These are phyloP conservation scores for Lentinula raphanica DNA, from an alignment of 768 basidiomycete species.

Conservation along the genomic window DNA sequence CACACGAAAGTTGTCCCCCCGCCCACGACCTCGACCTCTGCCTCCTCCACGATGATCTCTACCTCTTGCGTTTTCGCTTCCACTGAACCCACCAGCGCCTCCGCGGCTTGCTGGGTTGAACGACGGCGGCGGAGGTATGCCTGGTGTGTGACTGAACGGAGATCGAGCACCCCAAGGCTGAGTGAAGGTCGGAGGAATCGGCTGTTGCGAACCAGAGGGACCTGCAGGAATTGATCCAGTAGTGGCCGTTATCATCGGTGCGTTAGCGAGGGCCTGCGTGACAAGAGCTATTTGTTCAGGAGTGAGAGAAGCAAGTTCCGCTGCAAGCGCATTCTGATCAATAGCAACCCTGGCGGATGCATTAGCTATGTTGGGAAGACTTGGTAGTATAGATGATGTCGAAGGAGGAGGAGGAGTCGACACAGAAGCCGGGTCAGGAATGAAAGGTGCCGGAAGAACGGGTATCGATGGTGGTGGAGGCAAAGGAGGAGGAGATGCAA, in stretches of 20 bases:
- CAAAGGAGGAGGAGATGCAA: constrained; percentile 40
- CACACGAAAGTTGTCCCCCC: constrained; percentile 23
- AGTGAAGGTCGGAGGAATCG: constrained; percentile 4
- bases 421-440: constrained; percentile 3
- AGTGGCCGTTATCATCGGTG: constrained; percentile 20
- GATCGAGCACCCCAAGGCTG: constrained; percentile 9
- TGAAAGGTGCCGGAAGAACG: background rate
- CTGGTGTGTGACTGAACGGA: constrained; percentile 9
- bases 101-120: constrained; percentile 24
- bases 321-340: constrained; percentile 51
- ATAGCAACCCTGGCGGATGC: constrained; percentile 28
- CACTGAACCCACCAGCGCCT: constrained; percentile 15
- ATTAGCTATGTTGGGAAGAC: constrained; percentile 13
- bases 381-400: constrained; percentile 10
- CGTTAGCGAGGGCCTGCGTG: constrained; percentile 49
- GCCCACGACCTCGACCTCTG: constrained; percentile 14
- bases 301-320: constrained; percentile 68
- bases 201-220: constrained; percentile 12
- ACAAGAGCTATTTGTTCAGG: constrained; percentile 73
- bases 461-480: constrained; percentile 16
- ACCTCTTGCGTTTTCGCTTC: constrained; percentile 18
- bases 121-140: constrained; percentile 22
- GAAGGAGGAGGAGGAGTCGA: constrained; percentile 11
- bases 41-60: constrained; percentile 31
- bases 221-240: constrained; percentile 9